Evolutionary conservation across 2,329 filamentous ascomycete genomes (phyloP).

Genomic region (Escovopsis sp.): DNA sequence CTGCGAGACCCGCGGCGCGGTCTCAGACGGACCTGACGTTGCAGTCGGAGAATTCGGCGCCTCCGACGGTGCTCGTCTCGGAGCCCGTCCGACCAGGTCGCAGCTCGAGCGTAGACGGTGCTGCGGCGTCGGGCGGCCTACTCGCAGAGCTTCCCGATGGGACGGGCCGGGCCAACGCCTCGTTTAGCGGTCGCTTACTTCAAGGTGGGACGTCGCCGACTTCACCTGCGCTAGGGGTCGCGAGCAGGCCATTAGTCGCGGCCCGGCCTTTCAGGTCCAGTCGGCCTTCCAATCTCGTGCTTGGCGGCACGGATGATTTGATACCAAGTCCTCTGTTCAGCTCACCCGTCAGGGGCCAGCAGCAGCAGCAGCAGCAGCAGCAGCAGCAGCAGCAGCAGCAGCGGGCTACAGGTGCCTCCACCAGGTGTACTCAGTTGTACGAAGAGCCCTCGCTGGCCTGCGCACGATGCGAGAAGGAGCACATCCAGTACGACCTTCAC

Average conservation of each 20-base stretch:
- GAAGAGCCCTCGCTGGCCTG: slow-evolving; percentile 62
- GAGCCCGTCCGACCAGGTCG: slow-evolving; percentile 18
- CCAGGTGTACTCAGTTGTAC: slow-evolving; percentile 43
- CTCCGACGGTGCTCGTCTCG: slow-evolving; percentile 19
- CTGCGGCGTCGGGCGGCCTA: slow-evolving; percentile 12
- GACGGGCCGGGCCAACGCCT: slow-evolving; percentile 12
- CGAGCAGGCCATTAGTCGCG: slow-evolving; percentile 1
- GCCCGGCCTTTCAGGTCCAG: slow-evolving; percentile 13
- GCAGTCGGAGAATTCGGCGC: slow-evolving; percentile 26
- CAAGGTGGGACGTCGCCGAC: slow-evolving; percentile 11
- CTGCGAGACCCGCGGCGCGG: slow-evolving; percentile 35
- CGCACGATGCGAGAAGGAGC: slow-evolving; percentile 48
- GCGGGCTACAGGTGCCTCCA: too few species aligned
- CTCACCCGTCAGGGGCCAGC: slow-evolving; percentile 19
- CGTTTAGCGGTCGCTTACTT: slow-evolving; percentile 22
- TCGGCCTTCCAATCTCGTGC: slow-evolving; percentile 25
- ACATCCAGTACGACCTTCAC: slow-evolving; percentile 76
- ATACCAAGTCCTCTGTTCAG: slow-evolving; percentile 17
- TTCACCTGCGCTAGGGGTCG: neutral
- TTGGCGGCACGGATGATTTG: slow-evolving; percentile 15
- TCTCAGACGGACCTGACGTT: slow-evolving; percentile 50
- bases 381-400: too few species aligned
- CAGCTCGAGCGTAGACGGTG: slow-evolving; percentile 23
- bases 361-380: too few species aligned
- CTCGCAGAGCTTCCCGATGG: slow-evolving; percentile 9